phyloP scores from a whole-genome alignment of 345 rosid species.

The Brassica nigra region DNA sequence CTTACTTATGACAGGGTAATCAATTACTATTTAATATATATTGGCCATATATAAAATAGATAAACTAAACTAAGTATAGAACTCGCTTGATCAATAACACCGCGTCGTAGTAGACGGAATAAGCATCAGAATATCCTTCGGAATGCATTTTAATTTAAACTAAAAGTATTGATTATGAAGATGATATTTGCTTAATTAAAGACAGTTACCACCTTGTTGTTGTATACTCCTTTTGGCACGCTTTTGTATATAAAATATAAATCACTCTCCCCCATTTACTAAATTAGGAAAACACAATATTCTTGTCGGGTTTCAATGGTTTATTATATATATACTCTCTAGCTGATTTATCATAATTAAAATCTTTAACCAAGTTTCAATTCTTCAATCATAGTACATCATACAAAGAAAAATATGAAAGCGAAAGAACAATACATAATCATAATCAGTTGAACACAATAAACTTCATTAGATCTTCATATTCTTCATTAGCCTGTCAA shows the following conservation, averaged over 20 bases:
- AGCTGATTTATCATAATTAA: constrained; percentile 16
- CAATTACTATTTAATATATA: background rate
- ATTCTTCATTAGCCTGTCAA: constrained; percentile 67
- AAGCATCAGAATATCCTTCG: background rate
- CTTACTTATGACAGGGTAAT: background rate
- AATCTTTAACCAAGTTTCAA: constrained; percentile 11
- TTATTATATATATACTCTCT: constrained; percentile 17
- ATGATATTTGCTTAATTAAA: constrained; percentile 16
- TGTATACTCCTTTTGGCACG: constrained; percentile 25
- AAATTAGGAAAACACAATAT: constrained; percentile 19
- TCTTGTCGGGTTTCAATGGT: constrained; percentile 28
- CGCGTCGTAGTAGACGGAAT: background rate
- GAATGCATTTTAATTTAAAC: background rate
- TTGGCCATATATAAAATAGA: background rate
- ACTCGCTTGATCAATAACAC: background rate
- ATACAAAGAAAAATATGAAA: constrained; percentile 18
- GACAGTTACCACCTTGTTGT: background rate
- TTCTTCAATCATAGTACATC: background rate
- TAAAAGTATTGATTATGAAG: constrained; percentile 5
- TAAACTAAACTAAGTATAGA: background rate
- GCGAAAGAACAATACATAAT: constrained; percentile 8
- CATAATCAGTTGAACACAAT: background rate
- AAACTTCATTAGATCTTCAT: constrained; percentile 50
- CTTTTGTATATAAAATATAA: constrained; percentile 6
- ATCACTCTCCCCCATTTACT: constrained; percentile 37